A percentile compares a stretch with the other conserved stretches of the same genome.
Evolutionary conservation across 2,329 filamentous ascomycete genomes (phyloP).

Genomic region (Phoma sp.): DNA sequence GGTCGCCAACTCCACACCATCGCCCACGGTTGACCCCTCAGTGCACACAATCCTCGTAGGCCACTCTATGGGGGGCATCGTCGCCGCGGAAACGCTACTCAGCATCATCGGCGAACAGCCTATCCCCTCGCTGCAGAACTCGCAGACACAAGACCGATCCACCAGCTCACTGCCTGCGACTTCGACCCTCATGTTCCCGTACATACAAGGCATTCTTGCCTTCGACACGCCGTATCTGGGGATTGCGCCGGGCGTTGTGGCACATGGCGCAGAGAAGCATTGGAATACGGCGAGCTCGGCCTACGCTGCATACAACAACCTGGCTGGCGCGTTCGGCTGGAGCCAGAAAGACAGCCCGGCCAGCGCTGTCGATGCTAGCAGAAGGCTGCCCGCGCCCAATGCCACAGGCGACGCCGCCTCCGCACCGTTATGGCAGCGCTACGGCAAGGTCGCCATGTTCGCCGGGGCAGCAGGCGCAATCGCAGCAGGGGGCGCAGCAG

Average conservation of each 20-base stretch:
- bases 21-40: conserved; percentile 84
- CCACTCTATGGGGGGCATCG: conserved; percentile 89
- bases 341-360: conserved; percentile 41
- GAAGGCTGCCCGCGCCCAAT: conserved; percentile 49
- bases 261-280: conserved; percentile 84
- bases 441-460: conserved; percentile 85
- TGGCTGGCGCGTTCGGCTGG: conserved; percentile 71
- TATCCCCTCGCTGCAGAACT: conserved; percentile 47
- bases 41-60: conserved; percentile 83
- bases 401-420: conserved; percentile 55
- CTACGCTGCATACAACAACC: conserved; percentile 70
- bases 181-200: conserved; percentile 86
- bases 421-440: conserved; percentile 71
- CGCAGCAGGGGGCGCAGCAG: conserved; percentile 81
- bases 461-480: conserved; percentile 83
- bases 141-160: conserved; percentile 35
- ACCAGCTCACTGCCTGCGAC: conserved; percentile 49
- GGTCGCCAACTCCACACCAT: conserved; percentile 79
- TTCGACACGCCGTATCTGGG: conserved; percentile 94
- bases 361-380: conserved; percentile 42
- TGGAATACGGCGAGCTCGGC: conserved; percentile 77
- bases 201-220: conserved; percentile 86
- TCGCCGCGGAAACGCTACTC: conserved; percentile 87
- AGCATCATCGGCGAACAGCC: conserved; percentile 68
- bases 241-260: conserved; percentile 82